Conservation (phyloP, 805 yeast genomes). For the Scheffersomyces stipitis region DNA sequence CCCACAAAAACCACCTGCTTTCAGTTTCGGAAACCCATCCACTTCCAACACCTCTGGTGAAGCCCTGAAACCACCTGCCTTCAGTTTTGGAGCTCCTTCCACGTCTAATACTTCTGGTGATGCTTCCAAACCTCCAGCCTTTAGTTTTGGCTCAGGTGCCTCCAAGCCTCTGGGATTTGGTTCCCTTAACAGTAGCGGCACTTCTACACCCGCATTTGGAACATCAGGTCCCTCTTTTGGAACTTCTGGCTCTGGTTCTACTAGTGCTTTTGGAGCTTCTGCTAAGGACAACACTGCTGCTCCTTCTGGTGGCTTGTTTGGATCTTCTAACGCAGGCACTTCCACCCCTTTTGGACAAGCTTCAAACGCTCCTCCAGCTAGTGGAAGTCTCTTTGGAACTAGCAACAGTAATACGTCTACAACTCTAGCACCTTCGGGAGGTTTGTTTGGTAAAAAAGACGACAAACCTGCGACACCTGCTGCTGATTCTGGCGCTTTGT, state of each 20-base stretch:
- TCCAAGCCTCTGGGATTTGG: too few relatives aligned
- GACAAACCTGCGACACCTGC: slow-evolving; percentile 4
- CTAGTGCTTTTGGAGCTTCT: slow-evolving; percentile 3
- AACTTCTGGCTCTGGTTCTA: background rate
- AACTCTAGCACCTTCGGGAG: slow-evolving; percentile 1
- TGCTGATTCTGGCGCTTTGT: slow-evolving; percentile 3
- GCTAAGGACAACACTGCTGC: background rate
- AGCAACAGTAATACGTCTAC: slow-evolving; percentile 1
- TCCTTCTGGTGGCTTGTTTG: slow-evolving; percentile 7
- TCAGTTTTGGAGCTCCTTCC: background rate
- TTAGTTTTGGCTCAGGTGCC: background rate
- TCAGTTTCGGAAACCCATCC: slow-evolving; percentile 1
- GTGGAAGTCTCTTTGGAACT: background rate
- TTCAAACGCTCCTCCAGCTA: slow-evolving; percentile 1
- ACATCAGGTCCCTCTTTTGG: background rate
- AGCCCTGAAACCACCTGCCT: background rate
- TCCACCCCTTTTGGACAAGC: slow-evolving; percentile 4
- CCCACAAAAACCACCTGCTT: too few relatives aligned
- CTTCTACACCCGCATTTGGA: slow-evolving; percentile 2
- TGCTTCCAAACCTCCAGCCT: background rate
- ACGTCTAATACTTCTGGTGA: background rate
- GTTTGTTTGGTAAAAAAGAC: slow-evolving; percentile 13
- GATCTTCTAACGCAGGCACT: too few relatives aligned
- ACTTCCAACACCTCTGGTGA: too few relatives aligned
- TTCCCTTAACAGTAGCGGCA: too few relatives aligned